Evolutionary conservation across 371 early-diverging fungal species (phyloP), one percentile per base, ranked within the genome.

Genomic region (Gilbertella persicaria): DNA sequence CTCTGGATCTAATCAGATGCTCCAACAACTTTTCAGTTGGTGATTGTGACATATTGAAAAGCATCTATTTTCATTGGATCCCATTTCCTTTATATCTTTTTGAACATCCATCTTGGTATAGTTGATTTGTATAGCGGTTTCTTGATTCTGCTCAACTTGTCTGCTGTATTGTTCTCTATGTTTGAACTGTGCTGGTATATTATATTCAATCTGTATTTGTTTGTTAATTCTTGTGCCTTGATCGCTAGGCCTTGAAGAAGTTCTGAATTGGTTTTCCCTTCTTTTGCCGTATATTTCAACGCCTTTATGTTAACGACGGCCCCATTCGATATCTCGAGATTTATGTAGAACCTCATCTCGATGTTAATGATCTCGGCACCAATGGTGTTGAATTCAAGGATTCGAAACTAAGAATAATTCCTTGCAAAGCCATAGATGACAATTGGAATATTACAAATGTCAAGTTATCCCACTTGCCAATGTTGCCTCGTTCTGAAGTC

Each of bases 11-110:
- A 12, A 17, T 9, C 9, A n/a, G 0, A 50, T 29, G 10, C 25
- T 25, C 50, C 50, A 50, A 10, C 41, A 50, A 4, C 9, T 49
- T 4, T 21, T 0, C 0, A 49, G 24, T 49, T 49, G 37, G n/a
- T 39, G 2, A 17, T 49, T 49, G 39, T 49, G 37, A 4, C 9
- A n/a, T 13, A 26, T 26, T 21, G 38, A 6, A 53, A 53, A 3
- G 45, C 53, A 17, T 53, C 53, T 8, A 45, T 45, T 14, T 6
- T 44, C 19, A 44, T 5, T 37, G 45, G 45, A 17, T 45, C 53
- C 36, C 45, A 53, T 13, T 8, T 12, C 6, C 13, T 5, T 33
- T 29, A 2, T 4, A 54, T 24, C 30, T 1, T 5, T 4, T 45
- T 14, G 30, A 54, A 54, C 2, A 2, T 14, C 12, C 10, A 26